Evolutionary conservation across 2,329 filamentous ascomycete species (phyloP).

Genomic region (Phoma herbarum): DNA sequence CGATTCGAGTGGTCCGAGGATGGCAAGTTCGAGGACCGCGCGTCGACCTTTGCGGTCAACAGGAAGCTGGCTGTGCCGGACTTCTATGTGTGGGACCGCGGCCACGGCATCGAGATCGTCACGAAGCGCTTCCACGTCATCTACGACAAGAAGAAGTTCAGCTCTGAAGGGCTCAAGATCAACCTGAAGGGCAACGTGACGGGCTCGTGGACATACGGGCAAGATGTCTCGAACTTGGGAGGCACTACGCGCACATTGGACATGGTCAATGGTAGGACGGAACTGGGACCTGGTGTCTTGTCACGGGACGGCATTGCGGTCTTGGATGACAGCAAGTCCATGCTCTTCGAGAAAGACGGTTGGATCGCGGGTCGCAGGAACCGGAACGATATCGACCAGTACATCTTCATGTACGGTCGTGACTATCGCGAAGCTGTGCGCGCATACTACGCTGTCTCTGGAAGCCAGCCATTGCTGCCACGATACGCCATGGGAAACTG

Average conservation of each 20-base stretch:
- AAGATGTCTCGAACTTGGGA: slow-evolving; percentile 54
- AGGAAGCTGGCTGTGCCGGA: slow-evolving; percentile 59
- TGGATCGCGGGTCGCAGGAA: slow-evolving; percentile 60
- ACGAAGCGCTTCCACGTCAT: slow-evolving; percentile 64
- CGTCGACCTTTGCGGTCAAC: slow-evolving; percentile 69
- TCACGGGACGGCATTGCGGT: slow-evolving; percentile 61
- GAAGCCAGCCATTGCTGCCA: slow-evolving; percentile 64
- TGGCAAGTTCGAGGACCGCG: slow-evolving; percentile 68
- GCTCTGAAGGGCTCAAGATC: slow-evolving; percentile 59
- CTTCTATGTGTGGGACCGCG: slow-evolving; percentile 59
- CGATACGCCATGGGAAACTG: slow-evolving; percentile 70
- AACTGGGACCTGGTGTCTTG: slow-evolving; percentile 61
- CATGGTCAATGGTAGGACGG: slow-evolving; percentile 59
- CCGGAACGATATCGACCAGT: slow-evolving; percentile 64
- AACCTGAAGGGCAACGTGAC: slow-evolving; percentile 56
- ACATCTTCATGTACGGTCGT: slow-evolving; percentile 67
- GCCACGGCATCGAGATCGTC: slow-evolving; percentile 63
- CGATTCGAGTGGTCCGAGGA: slow-evolving; percentile 71
- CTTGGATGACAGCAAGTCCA: slow-evolving; percentile 64
- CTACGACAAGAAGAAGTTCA: slow-evolving; percentile 67
- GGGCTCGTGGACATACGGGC: slow-evolving; percentile 62
- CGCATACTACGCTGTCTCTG: slow-evolving; percentile 65
- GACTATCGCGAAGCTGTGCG: slow-evolving; percentile 65
- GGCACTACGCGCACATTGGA: slow-evolving; percentile 66
- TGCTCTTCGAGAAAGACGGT: slow-evolving; percentile 64